These are phyloP conservation scores for Boletus rufocinnamomeus DNA, from an alignment of 768 basidiomycete genomes.

Conservation along the genomic window DNA sequence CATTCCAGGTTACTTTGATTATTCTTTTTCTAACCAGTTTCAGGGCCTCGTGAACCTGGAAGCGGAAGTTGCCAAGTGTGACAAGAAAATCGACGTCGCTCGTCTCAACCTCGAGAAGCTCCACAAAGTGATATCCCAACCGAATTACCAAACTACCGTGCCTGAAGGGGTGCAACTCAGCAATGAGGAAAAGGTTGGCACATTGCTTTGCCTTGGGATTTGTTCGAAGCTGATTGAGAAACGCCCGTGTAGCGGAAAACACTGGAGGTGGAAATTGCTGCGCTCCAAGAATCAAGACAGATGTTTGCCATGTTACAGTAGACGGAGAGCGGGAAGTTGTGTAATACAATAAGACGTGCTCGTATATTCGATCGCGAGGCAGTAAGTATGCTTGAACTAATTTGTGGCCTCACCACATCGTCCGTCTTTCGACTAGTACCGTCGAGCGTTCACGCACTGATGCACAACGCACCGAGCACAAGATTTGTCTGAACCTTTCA, in stretches of 20 bases:
- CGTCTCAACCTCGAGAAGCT: constrained; percentile 75
- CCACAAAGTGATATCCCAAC: constrained; percentile 64
- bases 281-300: constrained; percentile 66
- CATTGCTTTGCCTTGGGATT: not conserved
- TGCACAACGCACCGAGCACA: too few relatives aligned
- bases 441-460: not conserved
- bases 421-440: not conserved
- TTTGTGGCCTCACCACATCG: not conserved
- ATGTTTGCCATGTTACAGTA: constrained; percentile 75
- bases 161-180: constrained; percentile 71
- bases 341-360: not conserved
- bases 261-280: constrained; percentile 76
- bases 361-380: not conserved
- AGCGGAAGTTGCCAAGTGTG: constrained; percentile 82
- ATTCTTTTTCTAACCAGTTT: not conserved
- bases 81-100: constrained; percentile 84
- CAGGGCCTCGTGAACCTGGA: constrained; percentile 91
- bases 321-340: not conserved
- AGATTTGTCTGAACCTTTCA: not conserved
- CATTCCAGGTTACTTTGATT: not conserved
- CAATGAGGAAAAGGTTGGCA: constrained; percentile 78
- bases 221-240: not conserved
- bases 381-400: not conserved
- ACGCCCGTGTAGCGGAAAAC: constrained; percentile 30
- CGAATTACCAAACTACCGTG: constrained; percentile 79